A percentile compares a stretch with the other conserved stretches of the same genome.
Evolutionary conservation across 2,329 filamentous ascomycete species (phyloP).

Genomic region (Ophiocordyceps australis): DNA sequence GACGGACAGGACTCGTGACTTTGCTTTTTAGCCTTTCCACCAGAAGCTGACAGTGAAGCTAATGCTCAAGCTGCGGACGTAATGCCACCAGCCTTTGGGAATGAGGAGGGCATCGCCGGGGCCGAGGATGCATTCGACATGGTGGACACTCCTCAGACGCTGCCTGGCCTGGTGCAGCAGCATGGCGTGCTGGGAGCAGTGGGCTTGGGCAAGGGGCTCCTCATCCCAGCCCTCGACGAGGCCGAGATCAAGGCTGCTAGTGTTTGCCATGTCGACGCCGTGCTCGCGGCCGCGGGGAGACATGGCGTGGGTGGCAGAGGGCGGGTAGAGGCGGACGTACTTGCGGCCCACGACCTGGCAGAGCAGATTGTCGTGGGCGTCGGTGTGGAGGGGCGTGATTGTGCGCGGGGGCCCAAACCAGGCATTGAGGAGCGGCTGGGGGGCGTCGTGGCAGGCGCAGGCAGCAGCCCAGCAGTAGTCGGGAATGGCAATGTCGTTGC

Average conservation of each 20-base stretch:
- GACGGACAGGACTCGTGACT: too few relatives aligned
- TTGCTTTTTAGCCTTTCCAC: too few relatives aligned
- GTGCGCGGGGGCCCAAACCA: conserved; percentile 86
- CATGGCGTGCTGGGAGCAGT: conserved; percentile 8
- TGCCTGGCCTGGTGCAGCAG: conserved; percentile 18
- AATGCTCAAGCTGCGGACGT: conserved; percentile 66
- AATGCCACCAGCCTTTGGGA: conserved; percentile 96
- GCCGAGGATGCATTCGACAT: conserved; percentile 59
- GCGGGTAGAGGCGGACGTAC: conserved; percentile 78
- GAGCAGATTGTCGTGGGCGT: conserved; percentile 85
- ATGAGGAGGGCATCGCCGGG: conserved; percentile 80
- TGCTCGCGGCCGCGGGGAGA: conserved; percentile 43
- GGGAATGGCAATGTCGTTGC: conserved; percentile 59
- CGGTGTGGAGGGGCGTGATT: conserved; percentile 83
- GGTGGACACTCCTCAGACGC: conserved; percentile 40
- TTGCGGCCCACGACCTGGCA: conserved; percentile 80
- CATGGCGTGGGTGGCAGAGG: conserved; percentile 36
- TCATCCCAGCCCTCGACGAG: conserved; percentile 44
- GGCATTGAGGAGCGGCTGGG: conserved; percentile 56
- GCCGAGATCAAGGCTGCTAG: conserved; percentile 61
- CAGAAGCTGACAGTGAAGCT: conserved; percentile 96
- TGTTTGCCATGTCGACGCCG: conserved; percentile 86
- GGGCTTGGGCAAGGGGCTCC: conserved; percentile 3
- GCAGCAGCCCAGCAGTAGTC: conserved; percentile 62
- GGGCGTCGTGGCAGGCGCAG: conserved; percentile 14